Base-by-base conservation (phyloP, 2,329 filamentous ascomycete species). In the Akanthomyces muscarius region DNA sequence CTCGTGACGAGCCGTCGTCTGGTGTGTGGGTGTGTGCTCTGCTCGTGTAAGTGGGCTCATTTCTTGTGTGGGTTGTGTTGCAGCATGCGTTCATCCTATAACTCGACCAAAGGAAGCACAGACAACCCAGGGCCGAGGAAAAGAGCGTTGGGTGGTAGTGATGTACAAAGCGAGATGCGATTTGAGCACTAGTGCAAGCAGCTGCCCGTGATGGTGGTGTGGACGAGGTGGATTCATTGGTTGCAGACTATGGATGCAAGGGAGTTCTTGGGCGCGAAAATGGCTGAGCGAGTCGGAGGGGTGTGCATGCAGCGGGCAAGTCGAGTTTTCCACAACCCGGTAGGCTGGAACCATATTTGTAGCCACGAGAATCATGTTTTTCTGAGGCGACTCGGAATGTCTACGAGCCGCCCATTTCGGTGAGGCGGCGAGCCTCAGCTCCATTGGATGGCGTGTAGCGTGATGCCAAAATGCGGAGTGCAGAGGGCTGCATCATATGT, bases 401-500 rank as follows among this genome's bases (percentile, higher is more conserved):
- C 23, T 36, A 14, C 21, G 44, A 59, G 56, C 30, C 44, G 45
- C 13, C 47, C 16, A 36, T 52, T 44, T 51, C 50, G 7, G 21
- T 51, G 48, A 25, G 23, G 36, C 14, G 56, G 44, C 36, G 30
- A 41, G 56, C 18, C 11, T 48, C 42, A 33, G 25, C 57, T 51
- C 36, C 57, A 47, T 47, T 47, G 18, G 41, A n/a, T 57, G 11
- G 45, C 30, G 57, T 44, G 18, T 23, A 51, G n/a, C 16, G 47
- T 47, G 21, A 50, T 33, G 28, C 21, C 23, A 8, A 44, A 25
- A 23, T 60, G 57, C 47, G 57, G 57, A 60, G 57, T 52, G 47
- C 57, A 60, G 56, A 51, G n/a, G 47, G 23, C 47, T 60, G 45
- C 56, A 59, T 59, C 45, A 30, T 59, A 45, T 59, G 57, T 47